phyloP scores from a whole-genome alignment of 768 basidiomycete genomes.

The Russula sp. region DNA sequence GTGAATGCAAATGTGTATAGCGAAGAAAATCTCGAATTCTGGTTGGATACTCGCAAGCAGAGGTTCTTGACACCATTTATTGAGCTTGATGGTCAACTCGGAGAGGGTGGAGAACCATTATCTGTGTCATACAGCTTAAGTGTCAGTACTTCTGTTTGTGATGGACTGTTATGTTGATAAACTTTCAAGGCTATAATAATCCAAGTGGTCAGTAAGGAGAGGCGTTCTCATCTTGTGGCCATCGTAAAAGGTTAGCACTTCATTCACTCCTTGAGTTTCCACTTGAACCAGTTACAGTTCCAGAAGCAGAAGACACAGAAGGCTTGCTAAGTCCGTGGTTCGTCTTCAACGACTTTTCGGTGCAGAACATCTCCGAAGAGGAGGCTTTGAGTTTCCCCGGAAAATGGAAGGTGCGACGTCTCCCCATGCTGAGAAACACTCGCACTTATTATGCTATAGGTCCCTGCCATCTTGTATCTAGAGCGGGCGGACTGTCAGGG shows the following conservation, averaged over 20 bases:
- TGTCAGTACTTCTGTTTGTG: slow-evolving; percentile 37
- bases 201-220: slow-evolving; percentile 66
- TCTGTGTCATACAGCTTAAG: slow-evolving; percentile 61
- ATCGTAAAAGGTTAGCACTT: slow-evolving; percentile 64
- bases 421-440: not conserved
- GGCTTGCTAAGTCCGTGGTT: slow-evolving; percentile 62
- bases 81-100: slow-evolving; percentile 51
- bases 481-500: slow-evolving; percentile 61
- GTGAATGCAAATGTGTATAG: slow-evolving; percentile 79
- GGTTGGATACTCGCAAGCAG: slow-evolving; percentile 59
- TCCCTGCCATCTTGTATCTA: slow-evolving; percentile 85
- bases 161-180: not conserved
- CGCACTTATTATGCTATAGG: slow-evolving; percentile 33
- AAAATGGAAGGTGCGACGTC: slow-evolving; percentile 75
- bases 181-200: slow-evolving; percentile 64
- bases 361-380: slow-evolving; percentile 73
- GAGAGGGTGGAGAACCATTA: slow-evolving; percentile 49
- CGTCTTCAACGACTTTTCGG: slow-evolving; percentile 95
- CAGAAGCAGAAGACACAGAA: slow-evolving; percentile 44
- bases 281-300: slow-evolving; percentile 41
- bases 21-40: slow-evolving; percentile 63
- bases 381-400: slow-evolving; percentile 84
- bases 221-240: slow-evolving; percentile 78
- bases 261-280: not conserved
- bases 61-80: slow-evolving; percentile 56